Conservation (phyloP, 139 green algal species). For the Tetraselmis chui region DNA sequence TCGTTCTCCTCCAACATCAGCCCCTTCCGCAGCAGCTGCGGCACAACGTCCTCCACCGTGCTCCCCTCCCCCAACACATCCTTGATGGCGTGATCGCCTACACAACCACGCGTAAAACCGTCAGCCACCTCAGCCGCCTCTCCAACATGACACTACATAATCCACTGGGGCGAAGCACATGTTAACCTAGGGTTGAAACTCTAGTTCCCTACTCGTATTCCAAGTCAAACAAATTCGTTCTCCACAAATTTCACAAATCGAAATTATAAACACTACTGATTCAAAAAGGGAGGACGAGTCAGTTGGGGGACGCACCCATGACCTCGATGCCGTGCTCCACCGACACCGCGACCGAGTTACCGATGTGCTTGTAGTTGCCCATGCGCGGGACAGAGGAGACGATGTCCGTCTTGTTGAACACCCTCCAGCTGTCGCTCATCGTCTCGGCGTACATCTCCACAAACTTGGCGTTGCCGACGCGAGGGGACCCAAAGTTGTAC, state of each 20-base stretch:
- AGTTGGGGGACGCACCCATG: neutral
- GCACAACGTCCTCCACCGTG: neutral
- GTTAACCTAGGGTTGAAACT: no score
- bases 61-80: neutral
- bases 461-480: slow-evolving; percentile 67
- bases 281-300: no score
- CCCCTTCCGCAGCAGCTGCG: neutral
- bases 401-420: slow-evolving; percentile 64
- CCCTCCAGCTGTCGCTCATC: slow-evolving; percentile 53
- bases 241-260: no score
- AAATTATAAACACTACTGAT: no score
- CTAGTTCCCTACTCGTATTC: no score
- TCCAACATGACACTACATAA: no score
- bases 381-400: slow-evolving; percentile 22
- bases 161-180: no score
- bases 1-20: neutral
- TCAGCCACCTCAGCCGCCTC: no score
- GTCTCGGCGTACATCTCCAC: slow-evolving; percentile 44
- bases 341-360: neutral
- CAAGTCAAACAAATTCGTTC: no score
- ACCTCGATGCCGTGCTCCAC: neutral
- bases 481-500: slow-evolving; percentile 75
- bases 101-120: no score
- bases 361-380: neutral
- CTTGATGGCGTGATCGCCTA: neutral